Evolutionary conservation across 1,284 basidiomycete genomes (phyloP).

Genomic region (Pyrrhoderma noxium): DNA sequence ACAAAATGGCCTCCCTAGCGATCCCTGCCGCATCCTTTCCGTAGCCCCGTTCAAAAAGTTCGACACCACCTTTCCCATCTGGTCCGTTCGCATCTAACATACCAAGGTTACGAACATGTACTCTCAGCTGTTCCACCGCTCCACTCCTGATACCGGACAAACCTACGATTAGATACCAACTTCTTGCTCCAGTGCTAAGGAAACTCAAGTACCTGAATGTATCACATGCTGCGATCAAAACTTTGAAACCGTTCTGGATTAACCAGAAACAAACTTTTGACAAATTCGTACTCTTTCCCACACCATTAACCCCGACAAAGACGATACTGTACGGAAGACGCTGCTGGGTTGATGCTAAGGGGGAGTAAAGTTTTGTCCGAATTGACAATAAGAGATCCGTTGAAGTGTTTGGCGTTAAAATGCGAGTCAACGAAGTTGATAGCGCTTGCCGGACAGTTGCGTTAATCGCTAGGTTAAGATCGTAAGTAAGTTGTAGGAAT

Average conservation of each 20-base stretch:
- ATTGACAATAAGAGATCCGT: constrained; percentile 89
- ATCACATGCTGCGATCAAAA: constrained; percentile 97
- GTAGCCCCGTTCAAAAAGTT: constrained; percentile 94
- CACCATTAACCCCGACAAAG: constrained; percentile 99
- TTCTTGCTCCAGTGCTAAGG: not conserved
- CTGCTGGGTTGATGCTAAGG: constrained; percentile 62
- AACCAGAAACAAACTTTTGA: constrained; percentile 99
- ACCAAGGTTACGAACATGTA: constrained; percentile 92
- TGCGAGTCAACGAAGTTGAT: constrained; percentile 83
- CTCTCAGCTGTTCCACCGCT: constrained; percentile 95
- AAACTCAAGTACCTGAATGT: constrained; percentile 71
- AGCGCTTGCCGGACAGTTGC: constrained; percentile 81
- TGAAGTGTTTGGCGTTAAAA: constrained; percentile 93
- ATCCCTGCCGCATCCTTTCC: constrained; percentile 98
- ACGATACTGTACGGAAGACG: constrained; percentile 88
- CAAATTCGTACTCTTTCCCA: constrained; percentile 97
- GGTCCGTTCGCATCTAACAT: constrained; percentile 75
- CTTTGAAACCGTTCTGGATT: constrained; percentile 88
- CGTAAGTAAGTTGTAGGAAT: constrained; percentile 16
- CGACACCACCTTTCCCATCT: constrained; percentile 71
- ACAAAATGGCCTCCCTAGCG: constrained; percentile 88
- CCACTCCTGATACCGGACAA: constrained; percentile 56
- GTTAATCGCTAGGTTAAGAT: constrained; percentile 55
- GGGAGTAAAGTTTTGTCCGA: constrained; percentile 63
- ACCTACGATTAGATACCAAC: constrained; percentile 6